These are phyloP conservation scores for Circinella umbellata DNA, from an alignment of 371 early-diverging fungal species.

Conservation along the genomic window DNA sequence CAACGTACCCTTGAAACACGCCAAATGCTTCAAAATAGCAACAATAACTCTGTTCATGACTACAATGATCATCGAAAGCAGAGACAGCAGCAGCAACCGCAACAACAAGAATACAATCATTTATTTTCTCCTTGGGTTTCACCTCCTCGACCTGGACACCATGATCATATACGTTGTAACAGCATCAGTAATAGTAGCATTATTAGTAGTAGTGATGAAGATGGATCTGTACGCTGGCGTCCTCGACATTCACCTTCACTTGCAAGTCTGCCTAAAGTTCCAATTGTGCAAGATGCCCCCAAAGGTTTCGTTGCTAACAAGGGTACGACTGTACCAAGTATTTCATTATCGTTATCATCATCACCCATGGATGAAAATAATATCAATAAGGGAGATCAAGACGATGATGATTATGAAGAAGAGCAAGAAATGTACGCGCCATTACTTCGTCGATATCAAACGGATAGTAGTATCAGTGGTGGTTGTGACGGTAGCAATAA, in stretches of 20 bases:
- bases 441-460: slow-evolving; percentile 23
- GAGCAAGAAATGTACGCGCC: slow-evolving; percentile 31
- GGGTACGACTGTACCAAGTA: not conserved
- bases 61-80: too few species aligned
- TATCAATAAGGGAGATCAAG: too few species aligned
- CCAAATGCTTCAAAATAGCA: slow-evolving; percentile 19
- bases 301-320: slow-evolving; percentile 7
- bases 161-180: not conserved
- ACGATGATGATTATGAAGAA: slow-evolving; percentile 12
- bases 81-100: not conserved
- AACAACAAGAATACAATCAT: not conserved
- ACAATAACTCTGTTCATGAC: too few species aligned
- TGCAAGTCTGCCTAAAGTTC: slow-evolving; percentile 25
- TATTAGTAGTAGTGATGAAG: not conserved
- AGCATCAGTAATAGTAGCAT: not conserved
- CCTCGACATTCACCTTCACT: slow-evolving; percentile 10
- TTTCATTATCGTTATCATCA: slow-evolving; percentile 3
- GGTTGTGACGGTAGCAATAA: not conserved
- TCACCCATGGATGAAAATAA: too few species aligned
- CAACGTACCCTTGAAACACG: slow-evolving; percentile 41
- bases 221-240: not conserved
- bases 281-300: slow-evolving; percentile 12
- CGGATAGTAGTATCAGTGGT: not conserved
- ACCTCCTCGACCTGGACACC: not conserved
- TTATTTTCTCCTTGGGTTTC: not conserved